phyloP scores from a whole-genome alignment of 2,329 filamentous ascomycete species.

The Trichoderma citrinoviride region DNA sequence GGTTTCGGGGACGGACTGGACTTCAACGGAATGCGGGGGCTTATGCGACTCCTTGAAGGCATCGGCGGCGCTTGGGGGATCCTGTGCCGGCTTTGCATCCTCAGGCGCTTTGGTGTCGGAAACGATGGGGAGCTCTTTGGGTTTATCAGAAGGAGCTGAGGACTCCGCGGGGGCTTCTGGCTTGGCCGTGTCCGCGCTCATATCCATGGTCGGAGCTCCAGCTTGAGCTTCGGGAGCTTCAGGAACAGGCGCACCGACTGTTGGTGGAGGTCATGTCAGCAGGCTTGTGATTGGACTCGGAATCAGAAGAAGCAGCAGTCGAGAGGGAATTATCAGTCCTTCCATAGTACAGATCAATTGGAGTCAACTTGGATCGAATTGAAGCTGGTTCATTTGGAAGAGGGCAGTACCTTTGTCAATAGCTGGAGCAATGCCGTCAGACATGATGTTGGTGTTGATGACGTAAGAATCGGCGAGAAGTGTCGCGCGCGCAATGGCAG shows the following conservation, averaged over 20 bases:
- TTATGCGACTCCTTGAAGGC: constrained; percentile 1
- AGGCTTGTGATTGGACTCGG: background rate
- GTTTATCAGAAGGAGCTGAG: constrained; percentile 20
- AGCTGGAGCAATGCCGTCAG: constrained; percentile 36
- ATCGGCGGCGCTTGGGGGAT: constrained; percentile 10
- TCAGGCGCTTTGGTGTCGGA: constrained; percentile 10
- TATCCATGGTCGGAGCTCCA: constrained; percentile 30
- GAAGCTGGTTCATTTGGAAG: constrained; percentile 15
- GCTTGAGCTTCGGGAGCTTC: constrained; percentile 32
- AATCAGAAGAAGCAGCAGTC: background rate
- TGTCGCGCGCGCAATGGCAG: constrained; percentile 6
- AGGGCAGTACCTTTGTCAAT: constrained; percentile 37
- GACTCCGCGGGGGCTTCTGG: constrained; percentile 18
- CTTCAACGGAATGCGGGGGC: constrained; percentile 37
- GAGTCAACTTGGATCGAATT: background rate
- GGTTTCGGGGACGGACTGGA: constrained; percentile 38
- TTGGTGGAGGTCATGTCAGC: constrained; percentile 10
- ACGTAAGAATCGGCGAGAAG: constrained; percentile 30
- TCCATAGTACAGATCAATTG: constrained; percentile 2
- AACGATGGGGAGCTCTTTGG: constrained; percentile 11
- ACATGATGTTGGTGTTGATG: constrained; percentile 36
- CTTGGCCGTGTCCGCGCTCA: constrained; percentile 28
- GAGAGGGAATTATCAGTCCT: no score
- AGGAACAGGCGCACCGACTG: constrained; percentile 34
- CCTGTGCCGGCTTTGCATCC: constrained; percentile 6